Evolutionary conservation across 1,284 basidiomycete species (phyloP).

Genomic region (Phaffia rhodozyma): DNA sequence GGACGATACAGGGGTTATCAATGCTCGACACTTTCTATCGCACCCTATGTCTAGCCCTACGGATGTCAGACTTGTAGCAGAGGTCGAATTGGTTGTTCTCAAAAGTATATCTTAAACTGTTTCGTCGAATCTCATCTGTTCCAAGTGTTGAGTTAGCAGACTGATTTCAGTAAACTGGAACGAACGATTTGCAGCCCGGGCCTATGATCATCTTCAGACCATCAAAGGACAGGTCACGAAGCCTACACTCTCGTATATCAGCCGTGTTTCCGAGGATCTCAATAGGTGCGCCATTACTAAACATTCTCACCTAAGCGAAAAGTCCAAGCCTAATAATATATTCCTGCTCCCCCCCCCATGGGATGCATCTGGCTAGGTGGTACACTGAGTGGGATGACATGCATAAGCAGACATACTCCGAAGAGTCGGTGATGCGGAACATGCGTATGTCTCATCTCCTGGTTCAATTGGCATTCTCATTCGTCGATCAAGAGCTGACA

Average conservation of each 20-base stretch:
- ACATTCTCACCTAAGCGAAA: too few relatives aligned
- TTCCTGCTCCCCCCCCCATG: background rate
- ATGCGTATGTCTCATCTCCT: background rate
- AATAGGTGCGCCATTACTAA: slow-evolving; percentile 38
- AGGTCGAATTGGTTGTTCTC: slow-evolving; percentile 80
- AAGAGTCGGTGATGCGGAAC: slow-evolving; percentile 44
- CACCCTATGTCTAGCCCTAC: slow-evolving; percentile 77
- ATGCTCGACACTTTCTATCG: slow-evolving; percentile 26
- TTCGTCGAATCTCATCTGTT: background rate
- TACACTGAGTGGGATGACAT: slow-evolving; percentile 72
- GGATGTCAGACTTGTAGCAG: slow-evolving; percentile 71
- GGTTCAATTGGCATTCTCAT: too few relatives aligned
- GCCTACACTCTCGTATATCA: slow-evolving; percentile 70
- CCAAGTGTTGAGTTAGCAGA: slow-evolving; percentile 7
- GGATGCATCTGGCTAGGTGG: slow-evolving; percentile 45
- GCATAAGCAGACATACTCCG: slow-evolving; percentile 58
- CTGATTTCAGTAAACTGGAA: background rate
- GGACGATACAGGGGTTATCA: too few relatives aligned
- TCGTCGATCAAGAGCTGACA: too few relatives aligned
- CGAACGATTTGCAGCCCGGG: slow-evolving; percentile 49
- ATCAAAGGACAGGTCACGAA: slow-evolving; percentile 76
- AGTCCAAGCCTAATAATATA: too few relatives aligned
- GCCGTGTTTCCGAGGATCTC: slow-evolving; percentile 66
- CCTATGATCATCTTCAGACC: slow-evolving; percentile 74
- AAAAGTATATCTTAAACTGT: slow-evolving; percentile 48